Evolutionary conservation across 306 rosid genomes (phyloP).

Genomic region (Dicorynia guianensis): DNA sequence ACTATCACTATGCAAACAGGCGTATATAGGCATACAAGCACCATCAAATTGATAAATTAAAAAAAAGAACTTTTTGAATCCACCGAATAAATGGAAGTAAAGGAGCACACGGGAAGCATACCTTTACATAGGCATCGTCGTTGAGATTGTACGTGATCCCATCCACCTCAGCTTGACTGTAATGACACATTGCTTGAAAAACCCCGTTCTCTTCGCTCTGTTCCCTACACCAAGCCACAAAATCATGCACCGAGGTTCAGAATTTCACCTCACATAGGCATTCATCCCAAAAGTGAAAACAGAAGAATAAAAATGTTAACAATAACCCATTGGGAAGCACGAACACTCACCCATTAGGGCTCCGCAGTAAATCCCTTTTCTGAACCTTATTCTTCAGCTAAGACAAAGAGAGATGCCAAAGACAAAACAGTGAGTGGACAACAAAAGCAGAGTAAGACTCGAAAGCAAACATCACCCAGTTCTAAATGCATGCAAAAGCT

Average conservation of each 20-base stretch:
- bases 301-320: background rate
- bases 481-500: background rate
- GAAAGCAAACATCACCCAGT: fast-evolving
- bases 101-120: background rate
- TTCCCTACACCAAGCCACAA: constrained; percentile 19
- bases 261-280: too few species aligned
- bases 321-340: background rate
- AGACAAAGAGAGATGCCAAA: background rate
- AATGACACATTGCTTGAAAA: constrained; percentile 38
- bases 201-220: background rate
- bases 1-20: background rate
- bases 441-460: background rate
- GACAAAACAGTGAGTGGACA: background rate
- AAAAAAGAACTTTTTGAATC: background rate
- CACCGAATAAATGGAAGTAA: background rate
- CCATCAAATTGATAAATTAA: too few species aligned
- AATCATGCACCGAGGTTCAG: too few species aligned
- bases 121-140: constrained; percentile 50
- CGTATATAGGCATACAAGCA: too few species aligned
- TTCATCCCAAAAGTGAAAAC: background rate
- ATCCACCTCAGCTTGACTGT: constrained; percentile 43
- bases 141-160: constrained; percentile 28
- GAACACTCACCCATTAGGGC: constrained; percentile 32
- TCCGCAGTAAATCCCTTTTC: background rate
- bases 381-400: constrained; percentile 2